Base-by-base conservation (phyloP, 148 eudicot genomes). In the Amaranthus hypochondriacus region DNA sequence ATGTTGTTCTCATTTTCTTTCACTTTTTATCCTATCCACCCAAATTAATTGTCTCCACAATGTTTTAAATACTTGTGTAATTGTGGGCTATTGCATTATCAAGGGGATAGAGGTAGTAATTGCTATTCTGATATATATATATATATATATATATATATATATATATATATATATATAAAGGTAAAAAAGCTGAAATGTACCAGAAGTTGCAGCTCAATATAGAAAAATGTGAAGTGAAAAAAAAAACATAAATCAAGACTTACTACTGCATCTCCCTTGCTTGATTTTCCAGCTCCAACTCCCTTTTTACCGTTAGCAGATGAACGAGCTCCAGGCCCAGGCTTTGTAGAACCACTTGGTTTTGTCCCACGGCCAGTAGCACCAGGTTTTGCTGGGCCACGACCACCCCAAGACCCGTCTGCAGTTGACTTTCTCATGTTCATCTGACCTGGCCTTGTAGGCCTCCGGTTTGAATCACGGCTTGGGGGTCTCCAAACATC, bases 401-500 rank as follows among this genome's bases (percentile, higher is more conserved):
- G 96, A 73, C 87, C 87, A 96, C 99, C 87, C 97, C 99, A 95
- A 78, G 83, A 80, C 73, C 87, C 97, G 74, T 95, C 99, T 85
- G 90, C 96, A 67, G 89, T 58, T 71, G 99, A 95, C 79, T 90
- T 95, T 77, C 92, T 89, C 75, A 61, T 75, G 56, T 89, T 90
- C 73, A 54, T 81, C 79, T 84, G 97, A 75, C 96, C 96, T 62
- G 88, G 68, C 83, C 99, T 90, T 73, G 88, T 63, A 21, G 96
- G 81, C 79, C 97, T 89, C 75, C 96, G 89, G 59, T 71, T 85
- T 49, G 82, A 75, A 65, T 95, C 99, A 54, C 96, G 86, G 77
- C 87, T 92, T 47, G 99, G 99, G 56, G 99, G 99, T 81, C 99
- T 90, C 99, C 99, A 95, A 59, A 95, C 97, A 88, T 95, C 99